Percentiles rank a stretch among this genome's conserved stretches.
Conservation (phyloP, 1,139 yeast genomes). For the Hanseniaspora sp. region DNA sequence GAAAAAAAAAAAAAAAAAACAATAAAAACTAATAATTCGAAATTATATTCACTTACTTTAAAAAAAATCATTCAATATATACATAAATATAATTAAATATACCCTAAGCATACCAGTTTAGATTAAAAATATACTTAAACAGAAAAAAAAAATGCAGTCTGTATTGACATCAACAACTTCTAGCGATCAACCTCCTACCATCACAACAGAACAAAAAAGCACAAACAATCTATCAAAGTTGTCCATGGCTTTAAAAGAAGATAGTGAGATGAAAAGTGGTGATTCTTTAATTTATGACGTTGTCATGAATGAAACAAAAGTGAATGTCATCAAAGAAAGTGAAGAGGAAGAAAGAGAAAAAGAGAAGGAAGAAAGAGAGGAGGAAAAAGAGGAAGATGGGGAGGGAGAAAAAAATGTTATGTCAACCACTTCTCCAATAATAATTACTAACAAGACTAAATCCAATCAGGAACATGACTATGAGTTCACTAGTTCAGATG, state of each 20-base stretch:
- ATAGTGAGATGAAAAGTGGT: not conserved
- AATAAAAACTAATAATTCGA: too few species aligned
- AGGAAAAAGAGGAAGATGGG: constrained; percentile 1
- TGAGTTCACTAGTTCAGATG: constrained; percentile 16
- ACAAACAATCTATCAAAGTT: constrained; percentile 10
- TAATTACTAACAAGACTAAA: not conserved
- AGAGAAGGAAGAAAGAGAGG: not conserved
- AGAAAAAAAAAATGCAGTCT: too few species aligned
- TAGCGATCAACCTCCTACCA: too few species aligned
- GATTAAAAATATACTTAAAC: too few species aligned
- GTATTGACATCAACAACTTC: not conserved
- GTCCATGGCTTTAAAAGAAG: constrained; percentile 11
- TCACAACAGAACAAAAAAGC: too few species aligned
- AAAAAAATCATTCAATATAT: too few species aligned
- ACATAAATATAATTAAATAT: too few species aligned
- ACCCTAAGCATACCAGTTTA: too few species aligned
- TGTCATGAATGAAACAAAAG: too few species aligned
- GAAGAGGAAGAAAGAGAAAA: not conserved
- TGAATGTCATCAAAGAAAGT: too few species aligned
- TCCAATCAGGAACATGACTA: not conserved
- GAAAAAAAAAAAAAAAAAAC: too few species aligned
- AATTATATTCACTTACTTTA: too few species aligned
- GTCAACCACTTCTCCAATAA: not conserved
- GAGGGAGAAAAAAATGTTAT: not conserved
- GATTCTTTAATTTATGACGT: not conserved